phyloP scores from a whole-genome alignment of 192 early-diverging fungal species.

The Coemansia sp. region DNA sequence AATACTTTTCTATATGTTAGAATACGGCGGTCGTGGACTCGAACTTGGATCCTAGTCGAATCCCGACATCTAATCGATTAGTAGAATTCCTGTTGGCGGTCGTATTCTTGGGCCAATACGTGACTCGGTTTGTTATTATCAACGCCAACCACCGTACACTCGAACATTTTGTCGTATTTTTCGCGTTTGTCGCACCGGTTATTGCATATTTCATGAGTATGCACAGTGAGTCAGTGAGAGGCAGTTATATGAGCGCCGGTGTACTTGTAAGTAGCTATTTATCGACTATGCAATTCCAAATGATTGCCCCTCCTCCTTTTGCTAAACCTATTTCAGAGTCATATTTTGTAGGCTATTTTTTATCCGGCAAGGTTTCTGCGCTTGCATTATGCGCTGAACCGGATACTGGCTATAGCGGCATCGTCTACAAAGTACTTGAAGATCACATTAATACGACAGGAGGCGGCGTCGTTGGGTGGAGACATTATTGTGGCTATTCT shows the following conservation, averaged over 20 bases:
- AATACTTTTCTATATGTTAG: constrained; percentile 12
- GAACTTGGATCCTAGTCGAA: constrained; percentile 26
- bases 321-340: background rate
- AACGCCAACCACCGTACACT: constrained; percentile 38
- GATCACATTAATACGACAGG: constrained; percentile 39
- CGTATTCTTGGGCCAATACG: constrained; percentile 38
- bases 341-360: constrained; percentile 42
- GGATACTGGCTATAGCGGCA: constrained; percentile 32
- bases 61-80: constrained; percentile 25
- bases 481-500: constrained; percentile 47
- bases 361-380: constrained; percentile 54
- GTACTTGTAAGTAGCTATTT: constrained; percentile 36
- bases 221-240: constrained; percentile 20
- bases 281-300: too few relatives aligned
- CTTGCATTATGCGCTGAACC: constrained; percentile 36
- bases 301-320: background rate
- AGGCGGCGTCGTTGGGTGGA: constrained; percentile 37
- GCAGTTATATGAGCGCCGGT: constrained; percentile 56
- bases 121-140: constrained; percentile 43
- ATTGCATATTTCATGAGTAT: constrained; percentile 36
- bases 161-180: constrained; percentile 42
- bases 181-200: constrained; percentile 42
- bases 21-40: constrained; percentile 42
- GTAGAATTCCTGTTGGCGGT: constrained; percentile 41
- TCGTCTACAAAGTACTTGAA: constrained; percentile 22